Evolutionary conservation across 176 grass and related monocot species (phyloP).

Genomic region (Miscanthus lutarioriparius): DNA sequence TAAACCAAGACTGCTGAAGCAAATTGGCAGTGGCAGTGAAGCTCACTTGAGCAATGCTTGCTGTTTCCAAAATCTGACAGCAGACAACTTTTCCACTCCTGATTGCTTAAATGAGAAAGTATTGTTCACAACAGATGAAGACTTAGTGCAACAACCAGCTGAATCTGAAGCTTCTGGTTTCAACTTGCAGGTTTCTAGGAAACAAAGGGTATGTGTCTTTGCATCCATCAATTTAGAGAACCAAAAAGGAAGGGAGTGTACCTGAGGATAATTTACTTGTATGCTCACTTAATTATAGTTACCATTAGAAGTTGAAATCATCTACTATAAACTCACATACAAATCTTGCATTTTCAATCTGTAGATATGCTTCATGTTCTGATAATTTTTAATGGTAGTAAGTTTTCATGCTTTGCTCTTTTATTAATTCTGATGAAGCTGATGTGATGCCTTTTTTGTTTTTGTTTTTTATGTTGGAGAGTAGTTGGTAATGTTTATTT

Average conservation of each 20-base stretch:
- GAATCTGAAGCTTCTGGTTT: slow-evolving; percentile 13
- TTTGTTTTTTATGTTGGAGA: neutral
- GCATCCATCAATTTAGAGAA: slow-evolving; percentile 15
- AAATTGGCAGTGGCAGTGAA: slow-evolving; percentile 14
- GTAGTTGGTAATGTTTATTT: neutral
- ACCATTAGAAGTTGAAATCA: neutral
- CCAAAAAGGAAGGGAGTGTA: slow-evolving; percentile 2
- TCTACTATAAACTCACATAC: neutral
- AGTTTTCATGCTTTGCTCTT: neutral
- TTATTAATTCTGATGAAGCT: neutral
- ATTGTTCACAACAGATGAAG: slow-evolving; percentile 42
- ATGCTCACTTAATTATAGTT: neutral
- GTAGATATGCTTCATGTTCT: neutral
- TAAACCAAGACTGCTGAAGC: slow-evolving; percentile 35
- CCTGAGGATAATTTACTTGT: neutral
- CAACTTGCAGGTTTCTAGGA: slow-evolving; percentile 28
- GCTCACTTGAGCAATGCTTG: slow-evolving; percentile 33
- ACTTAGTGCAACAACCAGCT: slow-evolving; percentile 21
- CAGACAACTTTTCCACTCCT: slow-evolving; percentile 44
- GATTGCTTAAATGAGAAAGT: slow-evolving; percentile 37
- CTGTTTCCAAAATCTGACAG: slow-evolving; percentile 6
- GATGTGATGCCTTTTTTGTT: neutral
- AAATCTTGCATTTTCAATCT: neutral
- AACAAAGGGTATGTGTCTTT: slow-evolving; percentile 44
- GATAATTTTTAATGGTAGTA: neutral